These are phyloP conservation scores for Rhodotorula sp. DNA, from an alignment of 1,284 basidiomycete species.

Conservation along the genomic window DNA sequence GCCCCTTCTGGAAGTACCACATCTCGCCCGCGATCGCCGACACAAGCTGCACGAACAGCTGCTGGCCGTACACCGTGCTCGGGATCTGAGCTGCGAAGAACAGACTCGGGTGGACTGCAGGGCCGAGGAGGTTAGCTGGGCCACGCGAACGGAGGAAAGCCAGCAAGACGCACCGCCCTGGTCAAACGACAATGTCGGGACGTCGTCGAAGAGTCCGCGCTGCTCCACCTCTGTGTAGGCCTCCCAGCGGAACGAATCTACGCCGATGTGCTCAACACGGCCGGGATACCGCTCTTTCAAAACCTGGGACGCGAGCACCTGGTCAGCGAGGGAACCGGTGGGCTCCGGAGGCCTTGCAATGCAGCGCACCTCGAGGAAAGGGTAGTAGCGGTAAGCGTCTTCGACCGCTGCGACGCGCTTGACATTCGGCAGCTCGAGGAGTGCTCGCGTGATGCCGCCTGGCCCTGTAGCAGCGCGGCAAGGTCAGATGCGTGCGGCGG, in stretches of 20 bases:
- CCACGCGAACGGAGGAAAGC: not conserved
- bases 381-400: conserved; percentile 31
- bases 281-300: conserved; percentile 17
- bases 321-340: not conserved
- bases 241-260: conserved; percentile 40
- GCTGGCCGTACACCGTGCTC: conserved; percentile 30
- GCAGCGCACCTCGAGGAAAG: conserved; percentile 20
- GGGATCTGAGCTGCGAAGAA: conserved; percentile 39
- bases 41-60: conserved; percentile 36
- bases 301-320: not conserved
- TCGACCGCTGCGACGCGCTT: conserved; percentile 37
- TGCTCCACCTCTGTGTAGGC: conserved; percentile 23
- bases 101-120: conserved; percentile 27
- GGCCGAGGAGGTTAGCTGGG: too few relatives aligned
- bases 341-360: not conserved
- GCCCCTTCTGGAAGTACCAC: conserved; percentile 38
- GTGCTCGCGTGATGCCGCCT: conserved; percentile 28
- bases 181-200: conserved; percentile 23
- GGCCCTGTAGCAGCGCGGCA: conserved; percentile 12
- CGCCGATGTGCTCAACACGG: conserved; percentile 3
- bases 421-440: conserved; percentile 40
- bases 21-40: conserved; percentile 19
- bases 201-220: conserved; percentile 5
- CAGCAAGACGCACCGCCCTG: conserved; percentile 2
- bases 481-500: not conserved